Base-by-base conservation (phyloP, 108 stramenopile genomes). In the Nitzschia sp. region DNA sequence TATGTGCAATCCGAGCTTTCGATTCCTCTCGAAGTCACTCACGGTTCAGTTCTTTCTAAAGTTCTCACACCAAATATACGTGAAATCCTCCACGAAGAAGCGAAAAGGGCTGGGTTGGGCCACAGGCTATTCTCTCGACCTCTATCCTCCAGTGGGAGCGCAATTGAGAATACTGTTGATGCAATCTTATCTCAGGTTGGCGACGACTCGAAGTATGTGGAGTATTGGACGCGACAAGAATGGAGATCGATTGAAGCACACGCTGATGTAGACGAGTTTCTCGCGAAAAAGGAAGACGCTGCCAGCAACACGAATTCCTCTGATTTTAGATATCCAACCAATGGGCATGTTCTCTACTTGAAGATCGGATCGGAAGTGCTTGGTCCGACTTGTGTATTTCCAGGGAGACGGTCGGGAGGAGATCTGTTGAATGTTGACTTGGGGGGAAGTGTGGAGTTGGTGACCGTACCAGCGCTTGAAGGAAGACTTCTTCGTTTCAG, bases 161-260 rank as follows among this genome's bases (percentile, higher is more conserved):
- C 15, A 15, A 64, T 72, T 13, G 72, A 72, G 42, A 49, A 33
- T 8, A 33, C 46, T 26, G 45, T 72, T 25, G 63, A 72, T 46
- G 54, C 72, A 21, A 54, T 72, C 38, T 45, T 71, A 17, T 51
- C 54, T 1, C 42, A 64, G 25, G 15, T 72, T 23, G 27, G 42
- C 13, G 70, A 72, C 46, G 11, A 59, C 17, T 51, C 65, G 19
- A 32, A 48, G 28, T 87, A 75, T 64, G 88, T 92, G 17, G 91
- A 92, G 63, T 92, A 87, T 63, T 92, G 91, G 91, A 74, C 78
- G 17, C 71, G 88, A 19, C 77, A 79, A 46, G 88, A 89, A 64
- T 92, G 87, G 88, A 54, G 82, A 31, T 76, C 79, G 34, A 92
- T 85, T 28, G 84, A 87, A 38, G 91, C 91, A 8, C 91, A 92